Evolutionary conservation across 148 eudicot species (phyloP).

Genomic region (Amaranthus hypochondriacus): DNA sequence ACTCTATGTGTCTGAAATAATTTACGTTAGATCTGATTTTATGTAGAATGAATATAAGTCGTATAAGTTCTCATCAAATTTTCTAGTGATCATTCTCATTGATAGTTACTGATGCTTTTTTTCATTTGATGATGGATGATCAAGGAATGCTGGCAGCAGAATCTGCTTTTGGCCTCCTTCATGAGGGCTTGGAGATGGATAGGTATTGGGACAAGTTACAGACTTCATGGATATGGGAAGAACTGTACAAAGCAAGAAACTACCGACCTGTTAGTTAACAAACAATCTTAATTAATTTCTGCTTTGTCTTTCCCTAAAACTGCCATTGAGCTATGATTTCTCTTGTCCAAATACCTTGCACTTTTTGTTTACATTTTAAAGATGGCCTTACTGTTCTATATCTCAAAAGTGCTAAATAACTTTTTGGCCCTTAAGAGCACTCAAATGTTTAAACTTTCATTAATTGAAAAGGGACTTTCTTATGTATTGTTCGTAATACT

Average conservation of each 20-base stretch:
- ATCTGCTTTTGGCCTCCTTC: slow-evolving; percentile 60
- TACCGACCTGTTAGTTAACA: slow-evolving; percentile 64
- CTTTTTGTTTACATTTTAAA: not conserved
- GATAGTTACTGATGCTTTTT: not conserved
- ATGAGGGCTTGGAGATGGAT: slow-evolving; percentile 60
- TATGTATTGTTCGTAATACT: not conserved
- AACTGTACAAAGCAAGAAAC: slow-evolving; percentile 74
- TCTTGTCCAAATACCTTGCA: not conserved
- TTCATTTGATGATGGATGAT: slow-evolving; percentile 1
- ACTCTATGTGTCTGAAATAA: no score
- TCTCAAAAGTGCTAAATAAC: no score
- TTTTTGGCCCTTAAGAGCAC: not conserved
- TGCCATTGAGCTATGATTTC: not conserved
- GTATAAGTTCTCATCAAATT: not conserved
- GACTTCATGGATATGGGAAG: slow-evolving; percentile 94
- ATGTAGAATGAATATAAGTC: not conserved
- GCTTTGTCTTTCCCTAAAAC: not conserved
- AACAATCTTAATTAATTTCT: slow-evolving; percentile 8
- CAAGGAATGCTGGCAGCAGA: slow-evolving; percentile 97
- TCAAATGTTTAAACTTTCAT: not conserved
- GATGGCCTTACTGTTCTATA: not conserved
- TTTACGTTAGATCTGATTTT: not conserved
- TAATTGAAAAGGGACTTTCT: not conserved
- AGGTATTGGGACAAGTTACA: slow-evolving; percentile 66
- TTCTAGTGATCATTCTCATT: not conserved